Evolutionary conservation across 1,139 yeast species (phyloP).

Genomic region (Taphrina communis): DNA sequence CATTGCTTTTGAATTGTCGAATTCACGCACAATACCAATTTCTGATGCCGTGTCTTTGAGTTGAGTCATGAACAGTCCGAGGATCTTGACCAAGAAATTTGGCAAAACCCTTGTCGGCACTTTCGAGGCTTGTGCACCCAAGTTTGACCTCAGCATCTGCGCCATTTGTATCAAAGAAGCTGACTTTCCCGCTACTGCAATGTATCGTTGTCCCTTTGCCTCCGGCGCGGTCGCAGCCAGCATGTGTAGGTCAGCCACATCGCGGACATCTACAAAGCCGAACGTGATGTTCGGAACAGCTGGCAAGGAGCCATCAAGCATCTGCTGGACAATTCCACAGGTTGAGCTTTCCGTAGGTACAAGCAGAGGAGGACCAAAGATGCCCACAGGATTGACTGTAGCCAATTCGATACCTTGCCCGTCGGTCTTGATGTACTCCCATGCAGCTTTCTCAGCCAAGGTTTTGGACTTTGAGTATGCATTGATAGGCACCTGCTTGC

Average conservation of each 20-base stretch:
- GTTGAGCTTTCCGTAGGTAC: slow-evolving; percentile 17
- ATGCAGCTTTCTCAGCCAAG: slow-evolving; percentile 59
- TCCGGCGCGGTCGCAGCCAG: slow-evolving; percentile 7
- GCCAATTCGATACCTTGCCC: slow-evolving; percentile 55
- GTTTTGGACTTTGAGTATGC: slow-evolving; percentile 58
- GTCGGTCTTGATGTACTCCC: slow-evolving; percentile 56
- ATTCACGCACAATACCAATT: slow-evolving; percentile 6
- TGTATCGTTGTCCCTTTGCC: slow-evolving; percentile 6
- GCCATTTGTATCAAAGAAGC: background rate
- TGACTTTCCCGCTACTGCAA: slow-evolving; percentile 12
- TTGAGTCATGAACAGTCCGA: slow-evolving; percentile 5
- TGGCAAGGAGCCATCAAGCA: slow-evolving; percentile 14
- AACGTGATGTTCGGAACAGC: slow-evolving; percentile 13
- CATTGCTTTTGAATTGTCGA: background rate
- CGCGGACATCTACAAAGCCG: slow-evolving; percentile 19
- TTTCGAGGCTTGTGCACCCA: slow-evolving; percentile 8
- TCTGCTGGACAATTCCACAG: slow-evolving; percentile 10
- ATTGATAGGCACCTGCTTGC: slow-evolving; percentile 48
- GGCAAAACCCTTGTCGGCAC: slow-evolving; percentile 4
- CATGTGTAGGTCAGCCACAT: slow-evolving; percentile 1
- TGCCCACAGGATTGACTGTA: slow-evolving; percentile 58
- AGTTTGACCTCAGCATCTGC: background rate
- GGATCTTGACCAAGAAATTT: slow-evolving; percentile 5
- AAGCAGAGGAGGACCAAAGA: slow-evolving; percentile 57
- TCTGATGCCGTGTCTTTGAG: slow-evolving; percentile 9